Conservation (phyloP, 1,139 yeast genomes). For the Magnusiomyces magnusii region DNA sequence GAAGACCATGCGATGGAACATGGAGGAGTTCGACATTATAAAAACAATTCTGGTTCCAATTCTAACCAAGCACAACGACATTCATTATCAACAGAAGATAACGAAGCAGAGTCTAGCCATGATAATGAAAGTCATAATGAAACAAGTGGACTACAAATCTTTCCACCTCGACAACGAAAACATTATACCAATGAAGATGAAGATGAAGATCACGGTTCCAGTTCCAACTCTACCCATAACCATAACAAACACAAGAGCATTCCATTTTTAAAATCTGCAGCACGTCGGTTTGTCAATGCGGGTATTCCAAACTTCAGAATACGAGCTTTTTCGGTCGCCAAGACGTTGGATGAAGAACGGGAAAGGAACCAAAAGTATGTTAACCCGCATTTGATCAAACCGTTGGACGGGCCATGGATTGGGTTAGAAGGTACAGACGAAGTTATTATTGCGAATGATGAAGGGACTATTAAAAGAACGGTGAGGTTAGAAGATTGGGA, state of each 20-base stretch:
- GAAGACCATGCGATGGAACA: slow-evolving; percentile 1
- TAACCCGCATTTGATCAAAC: slow-evolving; percentile 62
- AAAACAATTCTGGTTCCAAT: neutral
- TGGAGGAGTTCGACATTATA: neutral
- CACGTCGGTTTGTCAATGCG: neutral
- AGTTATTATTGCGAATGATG: slow-evolving; percentile 50
- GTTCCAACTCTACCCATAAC: too few relatives aligned
- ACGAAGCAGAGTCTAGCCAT: slow-evolving; percentile 1
- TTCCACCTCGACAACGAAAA: slow-evolving; percentile 10
- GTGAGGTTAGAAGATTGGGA: slow-evolving; percentile 47
- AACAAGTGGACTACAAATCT: too few relatives aligned
- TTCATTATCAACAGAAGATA: slow-evolving; percentile 3
- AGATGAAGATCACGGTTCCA: too few relatives aligned
- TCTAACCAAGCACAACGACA: neutral
- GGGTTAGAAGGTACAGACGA: slow-evolving; percentile 56
- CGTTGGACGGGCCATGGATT: slow-evolving; percentile 76
- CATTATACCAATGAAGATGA: slow-evolving; percentile 7
- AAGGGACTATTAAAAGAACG: slow-evolving; percentile 47
- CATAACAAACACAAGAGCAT: neutral
- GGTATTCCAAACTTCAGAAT: slow-evolving; percentile 1
- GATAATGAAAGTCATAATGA: too few relatives aligned
- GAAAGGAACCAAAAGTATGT: slow-evolving; percentile 63
- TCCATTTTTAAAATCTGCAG: neutral
- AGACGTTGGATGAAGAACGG: slow-evolving; percentile 59
- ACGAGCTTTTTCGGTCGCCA: slow-evolving; percentile 25